Evolutionary conservation across 257 asterid genomes (phyloP), one percentile per base, ranked within the genome.

Genomic region (Solanum pinnatisectum): DNA sequence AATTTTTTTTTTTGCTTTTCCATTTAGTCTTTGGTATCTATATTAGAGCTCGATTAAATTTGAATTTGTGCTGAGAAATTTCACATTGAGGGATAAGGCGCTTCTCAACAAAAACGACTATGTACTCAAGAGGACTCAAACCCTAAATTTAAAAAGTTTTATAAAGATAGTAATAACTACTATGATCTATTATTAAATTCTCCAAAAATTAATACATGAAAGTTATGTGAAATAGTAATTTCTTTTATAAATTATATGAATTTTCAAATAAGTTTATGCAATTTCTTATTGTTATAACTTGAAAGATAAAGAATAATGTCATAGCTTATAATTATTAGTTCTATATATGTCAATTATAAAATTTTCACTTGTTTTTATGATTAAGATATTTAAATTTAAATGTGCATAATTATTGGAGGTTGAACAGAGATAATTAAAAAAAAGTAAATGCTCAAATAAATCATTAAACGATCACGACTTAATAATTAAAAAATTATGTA

Each of bases 41-140:
- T 15, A 49, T 15, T 49, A 5, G 0, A 49, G 3, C 0, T 15
- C 0, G 0, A 15, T 5, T 49, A 49, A 49, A 49, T 49, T 49
- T 4, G 0, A 46, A 46, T 46, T 44, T 0, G 1, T 4, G 11
- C 1, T 5, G 5, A 4, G 6, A 46, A 13, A 20, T 13, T 4
- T 0, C 56, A 46, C 0, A 4, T 13, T 46, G 0, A 1, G 6
- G 6, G 6, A 6, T 46, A 46, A 46, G 1, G 2, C 0, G 0
- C 18, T 46, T 1, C 7, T 1, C 1, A 14, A 46, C 56, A 46
- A 46, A 46, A 14, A 46, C 2, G 56, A 46, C 6, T 46, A 0
- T 14, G 7, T 46, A 13, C 6, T 4, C 18, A 46, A 0, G 20
- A 52, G 4, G 63, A 16, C 63, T 52, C 10, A 2, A 52, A 10